Conservation (phyloP, 2,329 filamentous ascomycete species). For the Penicillium brevicompactum region DNA sequence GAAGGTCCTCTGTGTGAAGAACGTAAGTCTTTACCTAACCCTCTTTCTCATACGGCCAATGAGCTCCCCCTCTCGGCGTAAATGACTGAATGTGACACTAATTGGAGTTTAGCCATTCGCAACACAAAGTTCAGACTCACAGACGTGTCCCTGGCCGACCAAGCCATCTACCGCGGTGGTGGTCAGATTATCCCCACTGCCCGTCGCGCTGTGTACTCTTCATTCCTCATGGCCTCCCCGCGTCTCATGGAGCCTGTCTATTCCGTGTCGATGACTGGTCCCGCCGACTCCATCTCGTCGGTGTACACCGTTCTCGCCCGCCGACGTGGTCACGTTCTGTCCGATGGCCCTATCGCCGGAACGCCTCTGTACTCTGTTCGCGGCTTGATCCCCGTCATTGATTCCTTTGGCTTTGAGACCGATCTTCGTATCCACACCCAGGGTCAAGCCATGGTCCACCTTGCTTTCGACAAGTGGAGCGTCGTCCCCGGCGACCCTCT, state of each 20-base stretch:
- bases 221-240: slow-evolving; percentile 95
- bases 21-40: slow-evolving; percentile 62
- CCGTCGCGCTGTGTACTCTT: slow-evolving; percentile 88
- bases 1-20: slow-evolving; percentile 98
- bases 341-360: slow-evolving; percentile 91
- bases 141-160: slow-evolving; percentile 79
- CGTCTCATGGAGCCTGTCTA: slow-evolving; percentile 97
- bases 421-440: slow-evolving; percentile 95
- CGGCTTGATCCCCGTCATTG: slow-evolving; percentile 91
- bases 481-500: slow-evolving; percentile 95
- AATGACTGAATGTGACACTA: slow-evolving; percentile 16
- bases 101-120: slow-evolving; percentile 70
- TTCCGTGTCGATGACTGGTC: slow-evolving; percentile 87
- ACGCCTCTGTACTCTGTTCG: slow-evolving; percentile 91
- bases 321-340: slow-evolving; percentile 86
- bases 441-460: slow-evolving; percentile 83
- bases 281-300: slow-evolving; percentile 82
- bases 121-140: slow-evolving; percentile 98
- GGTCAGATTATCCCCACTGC: slow-evolving; percentile 97
- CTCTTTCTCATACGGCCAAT: slow-evolving; percentile 19
- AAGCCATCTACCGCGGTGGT: slow-evolving; percentile 92
- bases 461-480: slow-evolving; percentile 95
- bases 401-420: slow-evolving; percentile 97
- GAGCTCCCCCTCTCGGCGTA: neutral
- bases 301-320: slow-evolving; percentile 90